Conservation (phyloP, 495 filamentous ascomycete genomes). For the Parachaetomium inaequale region DNA sequence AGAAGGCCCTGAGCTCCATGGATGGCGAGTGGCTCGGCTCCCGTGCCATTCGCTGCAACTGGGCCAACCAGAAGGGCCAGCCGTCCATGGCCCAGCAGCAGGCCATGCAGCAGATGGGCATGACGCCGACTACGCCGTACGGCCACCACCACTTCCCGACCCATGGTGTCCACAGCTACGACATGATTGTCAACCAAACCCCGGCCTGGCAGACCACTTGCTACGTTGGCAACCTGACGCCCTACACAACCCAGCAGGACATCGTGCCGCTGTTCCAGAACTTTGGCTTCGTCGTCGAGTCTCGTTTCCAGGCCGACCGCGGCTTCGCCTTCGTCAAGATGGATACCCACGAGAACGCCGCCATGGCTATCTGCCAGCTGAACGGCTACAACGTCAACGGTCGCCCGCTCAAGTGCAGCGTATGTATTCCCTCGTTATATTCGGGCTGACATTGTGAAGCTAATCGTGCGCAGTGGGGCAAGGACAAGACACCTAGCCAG, state of each 20-base stretch:
- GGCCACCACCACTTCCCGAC: conserved; percentile 98
- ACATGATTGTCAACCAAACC: conserved; percentile 97
- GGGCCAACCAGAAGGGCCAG: conserved; percentile 99
- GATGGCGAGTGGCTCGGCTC: conserved; percentile 99
- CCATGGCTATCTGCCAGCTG: conserved; percentile 96
- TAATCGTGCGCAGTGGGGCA: conserved; percentile 78
- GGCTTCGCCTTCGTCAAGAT: conserved; percentile 99
- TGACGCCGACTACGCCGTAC: conserved; percentile 95
- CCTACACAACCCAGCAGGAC: conserved; percentile 95
- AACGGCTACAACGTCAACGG: conserved; percentile 98
- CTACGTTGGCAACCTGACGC: conserved; percentile 97
- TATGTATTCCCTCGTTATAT: conserved; percentile 34
- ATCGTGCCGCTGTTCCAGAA: conserved; percentile 96
- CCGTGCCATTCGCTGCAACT: conserved; percentile 98
- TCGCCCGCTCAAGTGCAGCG: conserved; percentile 95
- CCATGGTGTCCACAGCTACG: conserved; percentile 92
- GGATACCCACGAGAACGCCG: conserved; percentile 97
- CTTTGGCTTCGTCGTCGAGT: conserved; percentile 96
- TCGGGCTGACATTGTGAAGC: conserved; percentile 10
- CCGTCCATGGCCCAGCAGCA: conserved; percentile 97
- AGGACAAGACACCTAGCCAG: conserved; percentile 92
- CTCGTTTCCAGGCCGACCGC: conserved; percentile 94
- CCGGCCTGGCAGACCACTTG: conserved; percentile 98
- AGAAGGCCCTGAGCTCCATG: conserved; percentile 96
- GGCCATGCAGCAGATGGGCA: conserved; percentile 95